These are phyloP conservation scores for Sequoiadendron giganteum DNA, from an alignment of 75 land plant genomes.

Conservation along the genomic window DNA sequence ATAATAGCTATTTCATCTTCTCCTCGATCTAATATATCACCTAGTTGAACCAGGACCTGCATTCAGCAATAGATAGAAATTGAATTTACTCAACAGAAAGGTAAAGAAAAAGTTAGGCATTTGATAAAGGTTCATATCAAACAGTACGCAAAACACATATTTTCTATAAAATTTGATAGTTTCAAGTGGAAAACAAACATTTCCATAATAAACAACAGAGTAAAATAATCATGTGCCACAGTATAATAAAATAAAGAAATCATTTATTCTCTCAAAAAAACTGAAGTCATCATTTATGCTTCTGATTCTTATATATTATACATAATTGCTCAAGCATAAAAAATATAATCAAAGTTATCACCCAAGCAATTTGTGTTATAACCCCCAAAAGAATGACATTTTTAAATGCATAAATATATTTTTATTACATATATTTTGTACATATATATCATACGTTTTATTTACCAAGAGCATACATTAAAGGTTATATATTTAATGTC, in stretches of 20 bases:
- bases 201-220: neutral
- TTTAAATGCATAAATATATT: too few relatives aligned
- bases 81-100: neutral
- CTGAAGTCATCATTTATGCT: neutral
- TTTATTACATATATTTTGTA: too few relatives aligned
- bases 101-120: slow-evolving; percentile 4
- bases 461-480: too few relatives aligned
- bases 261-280: neutral
- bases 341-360: neutral
- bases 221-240: neutral
- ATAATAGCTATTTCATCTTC: slow-evolving; percentile 93
- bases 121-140: neutral
- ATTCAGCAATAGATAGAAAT: neutral
- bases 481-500: too few relatives aligned
- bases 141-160: neutral
- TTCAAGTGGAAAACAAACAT: neutral
- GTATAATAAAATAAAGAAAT: neutral
- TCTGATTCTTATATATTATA: neutral
- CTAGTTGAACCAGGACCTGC: slow-evolving; percentile 91
- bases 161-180: neutral
- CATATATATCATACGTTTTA: too few relatives aligned
- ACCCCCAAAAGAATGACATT: too few relatives aligned
- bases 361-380: neutral
- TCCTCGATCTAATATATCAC: slow-evolving; percentile 93
- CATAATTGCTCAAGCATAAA: neutral